These are phyloP conservation scores for Myxozyma monticola DNA, from an alignment of 805 yeast genomes.

Conservation along the genomic window DNA sequence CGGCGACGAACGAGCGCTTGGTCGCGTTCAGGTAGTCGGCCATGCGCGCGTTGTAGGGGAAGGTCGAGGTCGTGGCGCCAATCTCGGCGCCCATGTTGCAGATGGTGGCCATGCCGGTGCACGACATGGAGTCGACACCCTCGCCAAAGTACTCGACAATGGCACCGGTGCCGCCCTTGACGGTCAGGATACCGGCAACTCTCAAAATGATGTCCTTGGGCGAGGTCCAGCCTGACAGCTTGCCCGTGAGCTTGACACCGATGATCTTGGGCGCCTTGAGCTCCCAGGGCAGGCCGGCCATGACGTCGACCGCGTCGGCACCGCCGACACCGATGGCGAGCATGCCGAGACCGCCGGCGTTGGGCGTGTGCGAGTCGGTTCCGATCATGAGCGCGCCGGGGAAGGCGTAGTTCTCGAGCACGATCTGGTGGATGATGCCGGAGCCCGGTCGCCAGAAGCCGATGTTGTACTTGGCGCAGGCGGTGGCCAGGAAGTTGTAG, in stretches of 20 bases:
- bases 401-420: slow-evolving; percentile 91
- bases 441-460: slow-evolving; percentile 99
- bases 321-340: slow-evolving; percentile 99
- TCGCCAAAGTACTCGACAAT: slow-evolving; percentile 96
- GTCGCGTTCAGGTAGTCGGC: slow-evolving; percentile 80
- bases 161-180: slow-evolving; percentile 96
- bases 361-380: slow-evolving; percentile 98
- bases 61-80: slow-evolving; percentile 97
- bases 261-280: slow-evolving; percentile 93
- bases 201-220: slow-evolving; percentile 96
- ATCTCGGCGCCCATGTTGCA: slow-evolving; percentile 99
- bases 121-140: slow-evolving; percentile 83
- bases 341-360: slow-evolving; percentile 98
- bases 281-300: slow-evolving; percentile 98
- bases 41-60: slow-evolving; percentile 89
- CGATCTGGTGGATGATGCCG: slow-evolving; percentile 97
- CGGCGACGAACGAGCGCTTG: slow-evolving; percentile 77
- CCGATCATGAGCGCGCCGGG: slow-evolving; percentile 98
- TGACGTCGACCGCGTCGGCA: slow-evolving; percentile 98
- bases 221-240: slow-evolving; percentile 89
- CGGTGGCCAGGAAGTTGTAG: slow-evolving; percentile 87
- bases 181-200: slow-evolving; percentile 89
- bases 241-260: slow-evolving; percentile 91
- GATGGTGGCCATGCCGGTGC: slow-evolving; percentile 99
- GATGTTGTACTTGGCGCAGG: slow-evolving; percentile 93